Evolutionary conservation across 495 filamentous ascomycete genomes (phyloP).

Genomic region (Neurospora sp.): DNA sequence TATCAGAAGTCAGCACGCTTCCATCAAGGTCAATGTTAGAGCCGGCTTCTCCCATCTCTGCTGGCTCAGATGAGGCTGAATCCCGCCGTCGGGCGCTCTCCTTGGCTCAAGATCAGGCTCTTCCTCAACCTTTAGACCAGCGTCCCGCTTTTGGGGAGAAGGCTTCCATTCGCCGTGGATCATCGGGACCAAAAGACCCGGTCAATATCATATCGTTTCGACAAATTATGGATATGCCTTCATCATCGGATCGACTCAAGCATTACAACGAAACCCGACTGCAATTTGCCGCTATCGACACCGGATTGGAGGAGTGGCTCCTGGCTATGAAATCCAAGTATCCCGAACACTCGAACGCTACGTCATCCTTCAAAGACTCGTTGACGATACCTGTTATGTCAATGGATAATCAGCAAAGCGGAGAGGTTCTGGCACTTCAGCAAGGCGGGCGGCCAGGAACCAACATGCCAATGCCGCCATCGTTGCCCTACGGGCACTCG

Average conservation of each 20-base stretch:
- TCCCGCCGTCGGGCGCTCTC: slow-evolving; percentile 15
- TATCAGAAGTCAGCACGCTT: slow-evolving; percentile 25
- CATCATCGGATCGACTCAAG: slow-evolving; percentile 51
- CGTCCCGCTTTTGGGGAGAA: slow-evolving; percentile 25
- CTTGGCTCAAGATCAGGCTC: slow-evolving; percentile 34
- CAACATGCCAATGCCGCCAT: slow-evolving; percentile 18
- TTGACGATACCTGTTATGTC: slow-evolving; percentile 19
- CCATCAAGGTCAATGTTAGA: slow-evolving; percentile 21
- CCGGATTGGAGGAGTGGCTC: slow-evolving; percentile 70
- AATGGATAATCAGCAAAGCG: slow-evolving; percentile 15
- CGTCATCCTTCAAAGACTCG: slow-evolving; percentile 10
- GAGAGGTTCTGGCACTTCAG: slow-evolving; percentile 14
- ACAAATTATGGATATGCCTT: slow-evolving; percentile 57
- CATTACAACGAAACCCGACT: slow-evolving; percentile 58
- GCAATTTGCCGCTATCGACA: slow-evolving; percentile 60
- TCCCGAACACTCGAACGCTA: slow-evolving; percentile 26
- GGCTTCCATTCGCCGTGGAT: neutral
- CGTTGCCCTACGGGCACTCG: slow-evolving; percentile 13
- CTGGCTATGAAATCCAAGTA: slow-evolving; percentile 27
- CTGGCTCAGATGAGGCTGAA: slow-evolving; percentile 8
- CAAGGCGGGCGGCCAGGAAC: slow-evolving; percentile 22
- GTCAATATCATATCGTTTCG: slow-evolving; percentile 50
- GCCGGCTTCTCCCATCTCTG: slow-evolving; percentile 27
- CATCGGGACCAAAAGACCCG: slow-evolving; percentile 9
- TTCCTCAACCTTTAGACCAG: slow-evolving; percentile 23